These are phyloP conservation scores for Coemansia sp. DNA, from an alignment of 192 early-diverging fungal genomes.

Conservation along the genomic window DNA sequence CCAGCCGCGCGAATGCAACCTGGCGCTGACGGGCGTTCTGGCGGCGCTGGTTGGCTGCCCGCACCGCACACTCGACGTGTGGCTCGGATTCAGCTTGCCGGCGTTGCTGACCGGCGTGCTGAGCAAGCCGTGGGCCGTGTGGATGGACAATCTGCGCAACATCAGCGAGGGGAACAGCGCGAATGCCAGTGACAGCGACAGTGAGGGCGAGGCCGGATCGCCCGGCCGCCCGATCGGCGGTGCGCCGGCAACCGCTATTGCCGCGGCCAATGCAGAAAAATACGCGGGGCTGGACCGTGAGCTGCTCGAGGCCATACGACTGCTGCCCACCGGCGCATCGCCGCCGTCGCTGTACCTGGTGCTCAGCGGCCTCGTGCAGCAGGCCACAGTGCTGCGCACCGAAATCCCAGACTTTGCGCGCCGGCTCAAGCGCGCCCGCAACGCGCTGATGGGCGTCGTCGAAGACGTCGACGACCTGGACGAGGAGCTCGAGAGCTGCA, in stretches of 20 bases:
- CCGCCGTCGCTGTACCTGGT: constrained; percentile 45
- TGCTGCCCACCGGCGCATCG: constrained; percentile 35
- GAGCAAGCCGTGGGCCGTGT: constrained; percentile 40
- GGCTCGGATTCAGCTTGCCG: constrained; percentile 60
- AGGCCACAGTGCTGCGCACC: constrained; percentile 37
- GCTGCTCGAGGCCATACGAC: constrained; percentile 23
- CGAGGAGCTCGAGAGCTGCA: constrained; percentile 34
- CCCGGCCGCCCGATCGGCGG: constrained; percentile 13
- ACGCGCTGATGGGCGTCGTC: constrained; percentile 50
- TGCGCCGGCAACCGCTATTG: constrained; percentile 43
- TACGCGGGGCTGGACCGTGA: constrained; percentile 38
- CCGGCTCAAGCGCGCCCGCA: constrained; percentile 42
- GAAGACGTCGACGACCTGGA: constrained; percentile 46
- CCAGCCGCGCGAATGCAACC: constrained; percentile 81
- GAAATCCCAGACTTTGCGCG: constrained; percentile 48
- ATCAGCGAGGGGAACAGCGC: constrained; percentile 24
- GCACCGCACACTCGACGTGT: constrained; percentile 60
- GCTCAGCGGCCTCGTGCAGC: constrained; percentile 45
- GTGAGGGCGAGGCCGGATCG: constrained; percentile 31
- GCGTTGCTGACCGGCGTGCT: constrained; percentile 39
- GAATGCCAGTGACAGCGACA: constrained; percentile 33
- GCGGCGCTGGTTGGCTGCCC: constrained; percentile 77
- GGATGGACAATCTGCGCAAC: constrained; percentile 50
- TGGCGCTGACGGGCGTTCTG: constrained; percentile 87
- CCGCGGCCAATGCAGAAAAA: constrained; percentile 29